Conservation (phyloP, 140 eudicot species). For the Cichorium intybus region DNA sequence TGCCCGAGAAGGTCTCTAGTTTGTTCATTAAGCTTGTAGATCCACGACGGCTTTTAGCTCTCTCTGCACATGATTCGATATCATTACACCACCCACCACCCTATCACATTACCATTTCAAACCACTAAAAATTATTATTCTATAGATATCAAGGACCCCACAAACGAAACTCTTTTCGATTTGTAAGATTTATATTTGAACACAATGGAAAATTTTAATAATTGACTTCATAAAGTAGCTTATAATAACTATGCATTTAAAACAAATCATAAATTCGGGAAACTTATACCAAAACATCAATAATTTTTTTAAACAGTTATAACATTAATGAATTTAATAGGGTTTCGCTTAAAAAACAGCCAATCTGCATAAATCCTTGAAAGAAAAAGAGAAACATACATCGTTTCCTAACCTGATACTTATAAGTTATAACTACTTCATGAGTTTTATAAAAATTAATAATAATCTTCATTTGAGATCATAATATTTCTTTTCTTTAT, state of each 20-base stretch:
- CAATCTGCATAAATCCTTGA: no score
- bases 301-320: neutral
- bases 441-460: no score
- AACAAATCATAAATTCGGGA: neutral
- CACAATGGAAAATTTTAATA: neutral
- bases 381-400: no score
- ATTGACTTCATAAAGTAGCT: neutral
- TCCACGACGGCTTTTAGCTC: constrained; percentile 83
- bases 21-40: constrained; percentile 78
- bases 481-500: no score
- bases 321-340: neutral
- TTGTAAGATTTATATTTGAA: neutral
- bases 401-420: no score
- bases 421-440: no score
- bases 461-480: neutral
- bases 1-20: constrained; percentile 64
- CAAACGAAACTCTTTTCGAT: constrained; percentile 6
- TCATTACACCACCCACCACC: constrained; percentile 99
- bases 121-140: neutral
- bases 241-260: neutral
- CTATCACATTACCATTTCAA: constrained; percentile 36
- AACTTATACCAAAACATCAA: neutral
- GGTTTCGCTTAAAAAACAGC: no score
- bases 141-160: constrained; percentile 25
- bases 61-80: constrained; percentile 64